Evolutionary conservation across 768 basidiomycete species (phyloP), one percentile per base, ranked within the genome.

Genomic region (Amanita polypyramis): DNA sequence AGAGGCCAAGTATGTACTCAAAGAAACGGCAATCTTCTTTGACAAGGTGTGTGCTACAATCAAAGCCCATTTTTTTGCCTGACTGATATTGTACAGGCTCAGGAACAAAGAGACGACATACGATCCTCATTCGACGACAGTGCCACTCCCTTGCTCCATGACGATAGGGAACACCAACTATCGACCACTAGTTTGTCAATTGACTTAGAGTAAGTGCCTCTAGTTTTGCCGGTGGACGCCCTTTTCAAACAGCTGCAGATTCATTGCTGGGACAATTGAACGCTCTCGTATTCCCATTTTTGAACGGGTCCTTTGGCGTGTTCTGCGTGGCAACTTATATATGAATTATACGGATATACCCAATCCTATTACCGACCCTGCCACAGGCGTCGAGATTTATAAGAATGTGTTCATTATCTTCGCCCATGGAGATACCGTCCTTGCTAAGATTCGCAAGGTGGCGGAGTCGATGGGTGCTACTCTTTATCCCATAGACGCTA

Each of bases 331-430:
- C 43, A 98, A 99, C 62, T 73, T 99, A 17, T 99, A 95, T 71
- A 98, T 99, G 95, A 99, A 97, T 67, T 85, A 92, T 65, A 89
- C 84, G 46, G 94, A 98, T 65, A 98, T 99, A 56, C 74, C 77
- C 33, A 90, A 95, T 55, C 86, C 91, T 5, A 96, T 98, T 58
- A 74, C 91, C 49, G 91, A 98, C 60, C 86, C 93, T 11, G 74
- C 72, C 17, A 88, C 88, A 0, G 85, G 84, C 30, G 70, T 67
- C 15, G 88, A 94, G 68, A 87, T 86, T 17, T 80, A 87, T 70
- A 99, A 98, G 77, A 93, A 97, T 58, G 96, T 98, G 34, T 99
- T 99, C 71, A 95, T 99, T 68, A 98, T 99, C 61, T 99, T 99
- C 57, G 96, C 96, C 0, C 94, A 99, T 56, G 96, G 96, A 14